Conservation (phyloP, 345 rosid species). For the Lumnitzera racemosa region DNA sequence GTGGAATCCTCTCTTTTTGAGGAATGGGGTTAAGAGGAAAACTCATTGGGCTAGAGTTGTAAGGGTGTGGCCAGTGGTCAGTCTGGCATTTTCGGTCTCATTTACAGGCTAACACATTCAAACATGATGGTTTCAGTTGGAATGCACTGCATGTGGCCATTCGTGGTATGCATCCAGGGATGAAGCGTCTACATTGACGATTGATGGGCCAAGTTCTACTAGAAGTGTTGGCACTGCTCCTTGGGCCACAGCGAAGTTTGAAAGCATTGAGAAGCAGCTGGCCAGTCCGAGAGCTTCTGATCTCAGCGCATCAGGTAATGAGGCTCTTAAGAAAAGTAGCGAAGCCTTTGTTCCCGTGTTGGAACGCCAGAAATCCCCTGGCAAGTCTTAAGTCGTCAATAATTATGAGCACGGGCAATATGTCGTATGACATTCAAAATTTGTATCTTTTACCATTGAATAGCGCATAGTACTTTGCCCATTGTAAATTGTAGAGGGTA, state of each 20-base stretch:
- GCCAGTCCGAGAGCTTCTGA: constrained; percentile 52
- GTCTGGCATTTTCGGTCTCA: no score
- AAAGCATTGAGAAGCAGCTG: constrained; percentile 53
- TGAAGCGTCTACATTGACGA: constrained; percentile 66
- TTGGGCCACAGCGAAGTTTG: constrained; percentile 52
- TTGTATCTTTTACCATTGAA: no score
- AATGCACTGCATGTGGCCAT: constrained; percentile 78
- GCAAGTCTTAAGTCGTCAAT: constrained; percentile 10
- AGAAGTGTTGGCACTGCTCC: constrained; percentile 42
- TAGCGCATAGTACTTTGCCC: no score
- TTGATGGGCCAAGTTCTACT: constrained; percentile 46
- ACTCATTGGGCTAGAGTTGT: no score
- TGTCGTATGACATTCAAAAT: no score
- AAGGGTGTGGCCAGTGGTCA: no score
- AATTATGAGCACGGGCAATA: no score
- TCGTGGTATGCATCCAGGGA: constrained; percentile 95
- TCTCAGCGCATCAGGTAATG: constrained; percentile 24
- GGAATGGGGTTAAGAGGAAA: no score
- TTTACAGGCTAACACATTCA: no score
- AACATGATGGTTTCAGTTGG: constrained; percentile 43
- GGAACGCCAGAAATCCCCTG: constrained; percentile 38
- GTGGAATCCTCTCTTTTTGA: no score
- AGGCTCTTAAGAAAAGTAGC: constrained; percentile 34
- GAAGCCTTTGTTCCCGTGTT: constrained; percentile 39
- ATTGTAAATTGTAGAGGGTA: no score